phyloP scores from a whole-genome alignment of 2,329 filamentous ascomycete species.

The Talaromyces sp. region DNA sequence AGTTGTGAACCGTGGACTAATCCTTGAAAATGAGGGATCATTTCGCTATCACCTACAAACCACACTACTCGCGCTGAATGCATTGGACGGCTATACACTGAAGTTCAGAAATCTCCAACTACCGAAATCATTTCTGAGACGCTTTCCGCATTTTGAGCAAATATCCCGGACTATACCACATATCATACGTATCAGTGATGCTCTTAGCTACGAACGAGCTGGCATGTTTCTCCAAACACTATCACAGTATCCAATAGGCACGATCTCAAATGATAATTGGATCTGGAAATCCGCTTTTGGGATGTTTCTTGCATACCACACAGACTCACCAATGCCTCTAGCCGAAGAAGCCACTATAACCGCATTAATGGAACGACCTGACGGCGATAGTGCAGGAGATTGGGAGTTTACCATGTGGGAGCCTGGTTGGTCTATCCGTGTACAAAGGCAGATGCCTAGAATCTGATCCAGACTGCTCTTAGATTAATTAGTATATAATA shows the following conservation, averaged over 20 bases:
- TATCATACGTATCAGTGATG: background rate
- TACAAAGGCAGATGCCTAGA: background rate
- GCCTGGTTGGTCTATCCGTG: background rate
- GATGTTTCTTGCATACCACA: background rate
- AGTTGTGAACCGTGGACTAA: background rate
- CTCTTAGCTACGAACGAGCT: background rate
- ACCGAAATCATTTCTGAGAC: background rate
- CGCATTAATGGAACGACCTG: background rate
- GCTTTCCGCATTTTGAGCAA: background rate
- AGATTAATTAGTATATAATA: no score
- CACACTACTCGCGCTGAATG: background rate
- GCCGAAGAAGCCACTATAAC: background rate
- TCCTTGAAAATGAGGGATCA: background rate
- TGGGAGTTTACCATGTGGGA: background rate
- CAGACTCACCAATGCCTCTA: background rate
- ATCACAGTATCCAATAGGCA: background rate
- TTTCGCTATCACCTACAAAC: slow-evolving; percentile 5
- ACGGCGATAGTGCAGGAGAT: background rate
- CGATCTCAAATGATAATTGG: slow-evolving; percentile 1
- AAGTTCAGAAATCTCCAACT: slow-evolving; percentile 2
- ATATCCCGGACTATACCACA: background rate
- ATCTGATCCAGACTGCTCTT: no score
- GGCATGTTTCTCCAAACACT: background rate
- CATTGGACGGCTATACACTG: background rate
- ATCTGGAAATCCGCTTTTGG: background rate